Base-by-base conservation (phyloP, 495 filamentous ascomycete genomes). In the Umbilicaria muhlenbergii region DNA sequence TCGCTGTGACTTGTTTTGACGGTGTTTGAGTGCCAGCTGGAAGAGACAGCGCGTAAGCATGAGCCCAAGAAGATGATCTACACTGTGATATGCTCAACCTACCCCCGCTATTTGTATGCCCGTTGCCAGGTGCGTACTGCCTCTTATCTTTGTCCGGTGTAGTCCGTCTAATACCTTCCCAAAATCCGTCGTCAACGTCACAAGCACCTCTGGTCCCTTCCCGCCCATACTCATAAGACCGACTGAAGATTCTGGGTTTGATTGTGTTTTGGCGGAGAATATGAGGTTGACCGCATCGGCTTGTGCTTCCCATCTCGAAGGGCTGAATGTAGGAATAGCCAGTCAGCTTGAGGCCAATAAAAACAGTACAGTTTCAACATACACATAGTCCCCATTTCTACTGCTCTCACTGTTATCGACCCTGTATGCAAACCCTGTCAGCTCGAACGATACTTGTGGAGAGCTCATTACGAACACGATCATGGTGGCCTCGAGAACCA, bases 141-240 rank as follows among this genome's bases (percentile, higher is more conserved):
- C 91, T 51, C 80, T 75, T 58, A 96, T 93, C 69, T 94, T 95
- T 28, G 87, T 96, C 44, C 82, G 75, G 58, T 96, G 88, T 51
- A 99, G 67, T 42, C 91, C 91, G 38, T 91, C 83, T 49, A 95
- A 69, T 48, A 99, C 86, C 64, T 92, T 88, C 55, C 91, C 92
- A 53, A 89, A 83, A 58, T 96, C 89, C 37, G 84, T 83, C 39
- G 91, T 96, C 60, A 96, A 72, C 16, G 92, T 99, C 19, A 91
- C 89, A 34, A 96, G 73, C 44, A 96, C 87, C 65, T 99, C 92
- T 35, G 91, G 91, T 11, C 87, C 86, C 55, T 88, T 89, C 53
- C 91, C 91, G 45, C 85, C 91, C 88, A 96, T 95, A 62, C 84
- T 94, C 87, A 99, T 94, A 39, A 99, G 71, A 47, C 91, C 91